Evolutionary conservation across 139 green algal species (phyloP).

Genomic region (Chloropicon primus): DNA sequence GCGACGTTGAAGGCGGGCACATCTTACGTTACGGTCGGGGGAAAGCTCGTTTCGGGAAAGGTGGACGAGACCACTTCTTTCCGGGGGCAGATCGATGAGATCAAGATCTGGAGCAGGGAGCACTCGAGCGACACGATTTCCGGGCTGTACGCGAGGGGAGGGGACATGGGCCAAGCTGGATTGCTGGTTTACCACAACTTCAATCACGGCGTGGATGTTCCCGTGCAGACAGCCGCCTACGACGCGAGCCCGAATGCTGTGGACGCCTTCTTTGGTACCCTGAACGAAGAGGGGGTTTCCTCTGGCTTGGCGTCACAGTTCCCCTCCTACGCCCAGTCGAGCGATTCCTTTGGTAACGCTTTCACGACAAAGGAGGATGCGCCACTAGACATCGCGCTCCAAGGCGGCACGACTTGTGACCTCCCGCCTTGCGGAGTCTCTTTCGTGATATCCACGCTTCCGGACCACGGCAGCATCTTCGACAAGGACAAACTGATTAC

Average conservation of each 20-base stretch:
- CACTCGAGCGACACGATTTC: not conserved
- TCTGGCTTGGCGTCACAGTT: constrained; percentile 7
- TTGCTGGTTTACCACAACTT: constrained; percentile 10
- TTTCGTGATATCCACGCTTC: constrained; percentile 12
- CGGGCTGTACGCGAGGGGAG: not conserved
- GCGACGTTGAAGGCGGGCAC: not conserved
- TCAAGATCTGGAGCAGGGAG: constrained; percentile 6
- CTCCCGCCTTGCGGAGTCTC: constrained; percentile 5
- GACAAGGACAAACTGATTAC: not conserved
- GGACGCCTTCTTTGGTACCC: constrained; percentile 5
- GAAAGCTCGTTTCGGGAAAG: not conserved
- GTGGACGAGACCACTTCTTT: not conserved
- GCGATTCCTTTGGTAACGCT: constrained; percentile 10
- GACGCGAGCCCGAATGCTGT: constrained; percentile 3
- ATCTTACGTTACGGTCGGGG: not conserved
- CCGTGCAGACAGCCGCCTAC: not conserved
- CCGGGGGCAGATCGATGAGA: constrained; percentile 9
- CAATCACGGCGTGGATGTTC: constrained; percentile 5
- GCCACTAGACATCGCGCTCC: constrained; percentile 4
- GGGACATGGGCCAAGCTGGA: no score
- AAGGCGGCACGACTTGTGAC: constrained; percentile 5
- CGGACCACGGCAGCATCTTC: constrained; percentile 5
- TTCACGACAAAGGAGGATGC: constrained; percentile 8
- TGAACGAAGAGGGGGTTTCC: constrained; percentile 10
- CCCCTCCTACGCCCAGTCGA: constrained; percentile 11